phyloP scores from a whole-genome alignment of 345 rosid species.

The Eutrema japonicum region DNA sequence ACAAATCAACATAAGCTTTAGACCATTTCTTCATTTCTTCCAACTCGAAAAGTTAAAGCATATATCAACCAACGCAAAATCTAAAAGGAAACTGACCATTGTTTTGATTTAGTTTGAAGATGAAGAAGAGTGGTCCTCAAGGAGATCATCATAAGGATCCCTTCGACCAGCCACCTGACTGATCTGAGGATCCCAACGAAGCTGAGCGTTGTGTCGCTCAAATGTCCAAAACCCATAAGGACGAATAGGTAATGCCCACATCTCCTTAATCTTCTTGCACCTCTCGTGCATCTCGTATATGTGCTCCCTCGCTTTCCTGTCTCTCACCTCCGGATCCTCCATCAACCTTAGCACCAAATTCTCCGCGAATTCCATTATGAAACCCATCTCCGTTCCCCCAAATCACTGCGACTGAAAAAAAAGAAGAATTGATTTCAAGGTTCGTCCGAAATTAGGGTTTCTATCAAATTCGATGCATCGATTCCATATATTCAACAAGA shows the following conservation, averaged over 20 bases:
- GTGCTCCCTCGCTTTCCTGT: slow-evolving; percentile 74
- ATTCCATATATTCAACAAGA: not conserved
- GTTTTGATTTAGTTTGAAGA: slow-evolving; percentile 30
- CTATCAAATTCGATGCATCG: not conserved
- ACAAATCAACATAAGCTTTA: not conserved
- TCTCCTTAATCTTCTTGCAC: slow-evolving; percentile 91
- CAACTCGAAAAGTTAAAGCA: not conserved
- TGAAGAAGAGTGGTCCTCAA: slow-evolving; percentile 51
- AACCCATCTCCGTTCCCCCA: slow-evolving; percentile 54
- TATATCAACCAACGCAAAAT: not conserved
- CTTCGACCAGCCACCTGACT: slow-evolving; percentile 94
- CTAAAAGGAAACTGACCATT: slow-evolving; percentile 21
- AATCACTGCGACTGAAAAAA: slow-evolving; percentile 1
- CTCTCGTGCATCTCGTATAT: slow-evolving; percentile 69
- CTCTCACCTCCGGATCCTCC: slow-evolving; percentile 98
- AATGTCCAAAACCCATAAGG: slow-evolving; percentile 99
- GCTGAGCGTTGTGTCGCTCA: slow-evolving; percentile 93
- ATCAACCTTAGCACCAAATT: slow-evolving; percentile 78
- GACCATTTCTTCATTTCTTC: not conserved
- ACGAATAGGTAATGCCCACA: slow-evolving; percentile 94
- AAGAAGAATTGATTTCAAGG: not conserved
- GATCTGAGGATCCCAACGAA: slow-evolving; percentile 93
- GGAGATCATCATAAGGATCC: slow-evolving; percentile 94
- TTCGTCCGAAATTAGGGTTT: not conserved
- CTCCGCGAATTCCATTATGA: slow-evolving; percentile 96